These are phyloP conservation scores for Linum lewisii DNA, from an alignment of 345 rosid species.

Conservation along the genomic window DNA sequence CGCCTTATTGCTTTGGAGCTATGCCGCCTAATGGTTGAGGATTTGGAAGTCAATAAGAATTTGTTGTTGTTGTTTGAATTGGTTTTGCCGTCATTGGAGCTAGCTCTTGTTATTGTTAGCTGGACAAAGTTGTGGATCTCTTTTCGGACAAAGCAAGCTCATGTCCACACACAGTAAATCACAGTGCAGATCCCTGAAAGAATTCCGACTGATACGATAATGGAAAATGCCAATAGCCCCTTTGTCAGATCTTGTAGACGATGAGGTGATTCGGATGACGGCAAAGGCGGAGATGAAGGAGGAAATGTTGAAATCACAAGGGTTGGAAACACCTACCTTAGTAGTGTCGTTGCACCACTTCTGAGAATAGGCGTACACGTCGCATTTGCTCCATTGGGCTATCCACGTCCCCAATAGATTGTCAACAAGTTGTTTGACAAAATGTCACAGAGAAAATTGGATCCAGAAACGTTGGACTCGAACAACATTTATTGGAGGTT, in stretches of 20 bases:
- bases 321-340: too few relatives aligned
- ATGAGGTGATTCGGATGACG: slow-evolving; percentile 17
- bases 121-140: slow-evolving; percentile 90
- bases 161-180: slow-evolving; percentile 62
- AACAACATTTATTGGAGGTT: slow-evolving; percentile 24
- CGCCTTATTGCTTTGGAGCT: slow-evolving; percentile 67
- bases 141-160: slow-evolving; percentile 68
- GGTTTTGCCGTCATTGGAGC: slow-evolving; percentile 32
- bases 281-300: not conserved
- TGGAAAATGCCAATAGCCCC: slow-evolving; percentile 59
- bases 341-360: too few relatives aligned
- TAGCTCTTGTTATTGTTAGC: slow-evolving; percentile 66
- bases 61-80: slow-evolving; percentile 37
- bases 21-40: slow-evolving; percentile 66
- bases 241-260: slow-evolving; percentile 32
- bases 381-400: slow-evolving; percentile 20
- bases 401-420: slow-evolving; percentile 69
- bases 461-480: slow-evolving; percentile 60
- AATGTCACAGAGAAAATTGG: slow-evolving; percentile 64
- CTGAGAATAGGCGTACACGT: slow-evolving; percentile 33
- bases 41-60: slow-evolving; percentile 27
- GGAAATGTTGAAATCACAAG: slow-evolving; percentile 28
- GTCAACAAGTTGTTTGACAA: slow-evolving; percentile 28
- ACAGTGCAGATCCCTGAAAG: slow-evolving; percentile 52
- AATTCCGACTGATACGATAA: slow-evolving; percentile 64